These are phyloP conservation scores for Coemansia sp. DNA, from an alignment of 192 early-diverging fungal genomes.

Conservation along the genomic window DNA sequence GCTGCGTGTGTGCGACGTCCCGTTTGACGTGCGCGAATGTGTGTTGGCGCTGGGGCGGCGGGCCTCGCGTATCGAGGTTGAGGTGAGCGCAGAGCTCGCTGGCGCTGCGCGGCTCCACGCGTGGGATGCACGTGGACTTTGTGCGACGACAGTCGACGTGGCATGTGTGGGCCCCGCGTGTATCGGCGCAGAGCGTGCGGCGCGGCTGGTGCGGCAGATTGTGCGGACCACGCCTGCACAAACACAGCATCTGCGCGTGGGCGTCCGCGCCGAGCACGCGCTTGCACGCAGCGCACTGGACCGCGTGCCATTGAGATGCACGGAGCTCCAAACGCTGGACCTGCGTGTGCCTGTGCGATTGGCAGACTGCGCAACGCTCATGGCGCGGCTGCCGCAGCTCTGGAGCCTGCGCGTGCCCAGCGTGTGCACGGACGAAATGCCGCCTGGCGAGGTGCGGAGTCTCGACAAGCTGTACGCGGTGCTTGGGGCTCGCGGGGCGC, in stretches of 20 bases:
- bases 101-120: neutral
- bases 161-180: neutral
- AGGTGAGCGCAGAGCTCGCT: neutral
- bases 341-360: constrained; percentile 12
- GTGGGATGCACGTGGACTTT: neutral
- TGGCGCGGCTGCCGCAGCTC: constrained; percentile 12
- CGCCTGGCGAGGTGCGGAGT: neutral
- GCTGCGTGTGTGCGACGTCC: neutral
- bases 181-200: neutral
- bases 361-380: neutral
- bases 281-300: neutral
- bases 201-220: neutral
- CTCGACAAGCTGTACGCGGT: constrained; percentile 8
- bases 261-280: neutral
- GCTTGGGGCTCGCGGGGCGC: neutral
- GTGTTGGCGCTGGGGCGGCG: neutral
- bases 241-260: constrained; percentile 2
- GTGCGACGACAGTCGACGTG: neutral
- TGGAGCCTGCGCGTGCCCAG: constrained; percentile 5
- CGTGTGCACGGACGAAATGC: constrained; percentile 2
- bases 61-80: neutral
- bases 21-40: constrained; percentile 7
- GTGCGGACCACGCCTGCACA: neutral
- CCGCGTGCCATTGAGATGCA: neutral
- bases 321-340: constrained; percentile 2